Conservation (phyloP, 768 basidiomycete genomes). For the Pisolithus orientalis region DNA sequence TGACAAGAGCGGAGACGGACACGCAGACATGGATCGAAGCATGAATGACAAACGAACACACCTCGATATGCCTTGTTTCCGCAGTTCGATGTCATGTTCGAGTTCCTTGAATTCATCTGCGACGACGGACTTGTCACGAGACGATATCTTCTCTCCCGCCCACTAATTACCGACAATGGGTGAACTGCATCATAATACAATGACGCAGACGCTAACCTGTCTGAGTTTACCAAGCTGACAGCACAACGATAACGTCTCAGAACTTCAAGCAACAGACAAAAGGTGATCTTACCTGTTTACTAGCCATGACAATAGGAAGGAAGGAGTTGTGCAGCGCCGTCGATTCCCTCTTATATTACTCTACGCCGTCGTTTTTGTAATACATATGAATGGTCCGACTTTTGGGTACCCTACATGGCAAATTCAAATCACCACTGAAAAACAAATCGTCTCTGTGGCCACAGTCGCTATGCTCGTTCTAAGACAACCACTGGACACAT, state of each 20-base stretch:
- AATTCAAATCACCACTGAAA: too few relatives aligned
- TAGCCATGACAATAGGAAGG: slow-evolving; percentile 43
- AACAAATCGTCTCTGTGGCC: too few relatives aligned
- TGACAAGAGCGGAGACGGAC: neutral
- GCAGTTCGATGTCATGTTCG: slow-evolving; percentile 78
- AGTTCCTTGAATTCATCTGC: slow-evolving; percentile 77
- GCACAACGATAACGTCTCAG: neutral
- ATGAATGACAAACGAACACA: slow-evolving; percentile 30
- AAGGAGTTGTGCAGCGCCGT: neutral
- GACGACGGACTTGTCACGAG: slow-evolving; percentile 72
- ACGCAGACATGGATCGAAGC: too few relatives aligned
- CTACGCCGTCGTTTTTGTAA: too few relatives aligned
- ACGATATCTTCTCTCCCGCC: slow-evolving; percentile 85
- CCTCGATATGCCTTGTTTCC: slow-evolving; percentile 68
- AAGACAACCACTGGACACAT: too few relatives aligned
- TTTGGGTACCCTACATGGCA: too few relatives aligned
- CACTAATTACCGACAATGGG: slow-evolving; percentile 44
- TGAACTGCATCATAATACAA: slow-evolving; percentile 8
- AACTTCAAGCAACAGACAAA: neutral
- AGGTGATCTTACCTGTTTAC: slow-evolving; percentile 47
- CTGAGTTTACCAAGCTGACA: slow-evolving; percentile 68
- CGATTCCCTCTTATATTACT: too few relatives aligned
- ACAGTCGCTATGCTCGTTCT: too few relatives aligned
- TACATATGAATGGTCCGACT: too few relatives aligned
- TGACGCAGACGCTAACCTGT: slow-evolving; percentile 44